A percentile compares a stretch with the other conserved stretches of the same genome.
Evolutionary conservation across 352 stramenopile genomes (phyloP).

Genomic region (Thalassiosira livingstoniorum): DNA sequence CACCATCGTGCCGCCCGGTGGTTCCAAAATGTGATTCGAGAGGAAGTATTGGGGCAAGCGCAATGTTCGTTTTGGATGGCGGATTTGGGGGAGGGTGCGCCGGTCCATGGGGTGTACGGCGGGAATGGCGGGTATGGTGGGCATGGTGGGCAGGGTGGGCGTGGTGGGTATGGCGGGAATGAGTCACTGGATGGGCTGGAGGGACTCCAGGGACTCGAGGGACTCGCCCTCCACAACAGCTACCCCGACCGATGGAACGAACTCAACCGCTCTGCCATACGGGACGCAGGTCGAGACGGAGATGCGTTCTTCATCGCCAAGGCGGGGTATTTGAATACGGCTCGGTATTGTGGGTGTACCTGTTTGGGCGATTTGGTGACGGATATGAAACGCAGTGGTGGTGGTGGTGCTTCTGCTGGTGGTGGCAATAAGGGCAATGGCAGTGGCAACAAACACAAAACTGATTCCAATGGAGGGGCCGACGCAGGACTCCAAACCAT

Average conservation of each 20-base stretch:
- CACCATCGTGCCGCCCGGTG: slow-evolving; percentile 43
- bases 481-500: slow-evolving; percentile 40
- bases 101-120: slow-evolving; percentile 36
- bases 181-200: slow-evolving; percentile 40
- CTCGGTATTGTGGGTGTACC: slow-evolving; percentile 39
- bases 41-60: slow-evolving; percentile 48
- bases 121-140: too few species aligned
- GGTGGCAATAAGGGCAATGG: too few species aligned
- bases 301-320: slow-evolving; percentile 60
- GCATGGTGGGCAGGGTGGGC: too few species aligned
- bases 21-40: slow-evolving; percentile 49
- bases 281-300: slow-evolving; percentile 54
- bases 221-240: slow-evolving; percentile 46
- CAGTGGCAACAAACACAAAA: too few species aligned
- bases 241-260: slow-evolving; percentile 55
- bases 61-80: slow-evolving; percentile 59
- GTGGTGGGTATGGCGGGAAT: too few species aligned
- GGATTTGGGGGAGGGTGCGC: slow-evolving; percentile 37
- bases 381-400: slow-evolving; percentile 36
- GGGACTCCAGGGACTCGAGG: slow-evolving; percentile 6
- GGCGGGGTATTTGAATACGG: slow-evolving; percentile 34
- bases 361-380: slow-evolving; percentile 41
- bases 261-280: slow-evolving; percentile 54
- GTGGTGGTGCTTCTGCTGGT: too few species aligned
- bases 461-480: too few species aligned